Evolutionary conservation across 208 protist genomes (phyloP).

Genomic region (Trichomonas vaginalis): DNA sequence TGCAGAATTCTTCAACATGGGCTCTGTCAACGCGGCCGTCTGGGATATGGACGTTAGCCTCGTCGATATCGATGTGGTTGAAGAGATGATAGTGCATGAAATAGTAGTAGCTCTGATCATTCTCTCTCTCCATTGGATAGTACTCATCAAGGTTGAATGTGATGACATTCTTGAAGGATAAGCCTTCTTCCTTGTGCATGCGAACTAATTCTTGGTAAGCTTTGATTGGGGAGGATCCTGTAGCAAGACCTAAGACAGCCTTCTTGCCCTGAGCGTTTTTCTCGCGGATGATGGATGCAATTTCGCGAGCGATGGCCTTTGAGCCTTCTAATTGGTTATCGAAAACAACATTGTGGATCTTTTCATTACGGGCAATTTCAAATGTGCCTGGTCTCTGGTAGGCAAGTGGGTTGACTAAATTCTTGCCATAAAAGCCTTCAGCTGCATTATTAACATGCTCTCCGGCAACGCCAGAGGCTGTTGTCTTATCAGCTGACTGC

Average conservation of each 20-base stretch:
- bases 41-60: background rate
- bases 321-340: background rate
- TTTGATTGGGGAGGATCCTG: background rate
- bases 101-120: background rate
- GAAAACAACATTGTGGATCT: background rate
- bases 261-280: background rate
- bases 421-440: too few relatives aligned
- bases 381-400: background rate
- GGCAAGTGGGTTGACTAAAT: too few relatives aligned
- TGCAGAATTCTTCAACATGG: background rate
- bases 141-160: conserved; percentile 6
- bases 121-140: background rate
- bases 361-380: background rate
- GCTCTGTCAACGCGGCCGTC: background rate
- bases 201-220: background rate
- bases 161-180: background rate
- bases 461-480: too few relatives aligned
- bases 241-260: background rate
- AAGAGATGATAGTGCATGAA: conserved; percentile 4
- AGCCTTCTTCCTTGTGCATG: conserved; percentile 1
- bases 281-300: background rate
- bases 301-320: background rate
- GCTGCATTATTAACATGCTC: too few relatives aligned
- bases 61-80: background rate
- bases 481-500: too few relatives aligned